Conservation (phyloP, 1,284 basidiomycete genomes). For the Tetrapyrgos nigripes region DNA sequence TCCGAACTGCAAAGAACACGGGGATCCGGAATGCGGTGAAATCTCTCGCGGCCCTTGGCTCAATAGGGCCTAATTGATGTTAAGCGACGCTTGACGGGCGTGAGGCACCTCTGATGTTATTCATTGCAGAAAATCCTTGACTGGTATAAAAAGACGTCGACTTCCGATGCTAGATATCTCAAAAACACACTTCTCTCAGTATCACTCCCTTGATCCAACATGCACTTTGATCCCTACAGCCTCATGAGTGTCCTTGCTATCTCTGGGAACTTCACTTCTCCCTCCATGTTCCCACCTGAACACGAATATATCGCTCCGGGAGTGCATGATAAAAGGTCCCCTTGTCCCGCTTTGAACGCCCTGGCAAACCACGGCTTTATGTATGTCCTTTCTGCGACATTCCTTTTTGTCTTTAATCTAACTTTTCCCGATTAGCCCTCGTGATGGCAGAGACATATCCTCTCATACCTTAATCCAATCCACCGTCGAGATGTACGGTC, state of each 20-base stretch:
- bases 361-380: slow-evolving; percentile 23
- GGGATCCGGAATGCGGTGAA: no score
- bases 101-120: no score
- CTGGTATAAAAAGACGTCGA: no score
- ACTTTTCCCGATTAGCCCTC: slow-evolving; percentile 9
- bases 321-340: slow-evolving; percentile 12
- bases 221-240: background rate
- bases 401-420: background rate
- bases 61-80: no score
- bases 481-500: slow-evolving; percentile 11
- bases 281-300: background rate
- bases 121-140: no score
- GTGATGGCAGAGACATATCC: slow-evolving; percentile 15
- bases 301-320: slow-evolving; percentile 3
- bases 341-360: slow-evolving; percentile 21
- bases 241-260: background rate
- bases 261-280: background rate
- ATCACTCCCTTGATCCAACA: background rate
- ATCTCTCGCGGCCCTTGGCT: no score
- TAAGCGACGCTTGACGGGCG: no score
- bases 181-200: background rate
- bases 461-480: slow-evolving; percentile 2
- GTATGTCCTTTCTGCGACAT: slow-evolving; percentile 8
- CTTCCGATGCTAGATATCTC: no score
- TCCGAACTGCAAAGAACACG: no score